Evolutionary conservation across 139 green algal genomes (phyloP), one percentile per base, ranked within the genome.

Genomic region (Auxenochlorella protothecoides): DNA sequence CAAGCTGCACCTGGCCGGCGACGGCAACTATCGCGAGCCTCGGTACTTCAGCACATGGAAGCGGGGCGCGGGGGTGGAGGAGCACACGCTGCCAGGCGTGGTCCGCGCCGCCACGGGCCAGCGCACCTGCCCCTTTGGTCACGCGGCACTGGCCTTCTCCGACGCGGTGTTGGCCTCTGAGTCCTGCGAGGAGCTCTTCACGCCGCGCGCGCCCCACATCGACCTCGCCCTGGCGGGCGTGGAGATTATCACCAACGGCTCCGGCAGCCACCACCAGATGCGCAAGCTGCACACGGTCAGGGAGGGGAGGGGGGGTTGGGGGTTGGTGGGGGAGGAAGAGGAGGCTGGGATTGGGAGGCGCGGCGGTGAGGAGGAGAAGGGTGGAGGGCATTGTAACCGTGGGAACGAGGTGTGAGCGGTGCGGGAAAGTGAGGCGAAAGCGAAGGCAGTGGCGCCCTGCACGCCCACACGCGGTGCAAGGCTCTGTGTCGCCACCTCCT

Each of bases 121-220:
- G 75, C n/a, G 57, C 13, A 78, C n/a, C 27, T 86, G 80, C 69
- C 86, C 87, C 44, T 92, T 98, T 87, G 94, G 92, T 13, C 87
- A 96, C 74, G 92, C 83, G 94, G 68, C 74, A 66, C 65, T 88
- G 84, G 54, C 69, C 27, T 84, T 89, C 56, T 55, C 75, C 2
- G 93, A 97, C 76, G 80, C 81, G 4, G 78, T 77, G 14, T 70
- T 96, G 63, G 92, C 85, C 7, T 79, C 81, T 6, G 92, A 98
- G 76, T 96, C 91, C 2, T 98, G 93, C 66, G 93, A 97, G 80
- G 95, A 99, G 86, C 85, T 99, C 51, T 99, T 98, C 87, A 97
- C 95, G 5, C 92, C 78, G 1, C 68, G 75, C 15, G 77, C 89
- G 3, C 90, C 87, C 0, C 86, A 95, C 85, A 92, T 93, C 16